Conservation (phyloP, 345 rosid genomes). For the Nasturtium officinale region DNA sequence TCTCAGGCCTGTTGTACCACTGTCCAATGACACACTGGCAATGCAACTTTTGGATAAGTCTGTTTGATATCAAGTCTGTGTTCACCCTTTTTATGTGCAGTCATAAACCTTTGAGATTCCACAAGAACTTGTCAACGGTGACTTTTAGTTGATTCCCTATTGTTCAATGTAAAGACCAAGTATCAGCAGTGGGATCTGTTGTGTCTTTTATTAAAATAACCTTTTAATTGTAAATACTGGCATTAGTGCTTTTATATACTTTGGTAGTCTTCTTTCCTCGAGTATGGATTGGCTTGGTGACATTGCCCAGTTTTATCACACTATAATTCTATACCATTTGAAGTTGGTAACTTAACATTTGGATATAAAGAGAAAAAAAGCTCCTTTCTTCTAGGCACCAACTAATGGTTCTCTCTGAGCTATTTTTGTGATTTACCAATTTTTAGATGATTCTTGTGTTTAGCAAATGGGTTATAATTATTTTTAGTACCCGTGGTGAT, state of each 20-base stretch:
- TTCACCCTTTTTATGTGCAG: neutral
- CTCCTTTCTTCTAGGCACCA: slow-evolving; percentile 4
- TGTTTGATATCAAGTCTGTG: slow-evolving; percentile 34
- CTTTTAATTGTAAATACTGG: slow-evolving; percentile 14
- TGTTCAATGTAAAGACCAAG: slow-evolving; percentile 28
- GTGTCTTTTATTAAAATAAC: slow-evolving; percentile 1
- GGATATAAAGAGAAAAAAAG: neutral
- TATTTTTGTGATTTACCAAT: slow-evolving; percentile 3
- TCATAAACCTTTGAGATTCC: slow-evolving; percentile 25
- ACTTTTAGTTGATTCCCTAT: slow-evolving; percentile 32
- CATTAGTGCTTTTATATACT: slow-evolving; percentile 23
- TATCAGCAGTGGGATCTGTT: slow-evolving; percentile 16
- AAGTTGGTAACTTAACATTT: slow-evolving; percentile 15
- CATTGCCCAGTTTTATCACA: slow-evolving; percentile 9
- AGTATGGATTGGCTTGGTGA: slow-evolving; percentile 3
- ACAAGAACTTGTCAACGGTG: slow-evolving; percentile 33
- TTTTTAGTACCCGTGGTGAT: slow-evolving; percentile 19
- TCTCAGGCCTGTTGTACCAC: slow-evolving; percentile 39
- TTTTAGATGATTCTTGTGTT: slow-evolving; percentile 25
- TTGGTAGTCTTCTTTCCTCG: slow-evolving; percentile 20
- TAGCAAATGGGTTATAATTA: slow-evolving; percentile 9
- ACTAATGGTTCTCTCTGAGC: neutral
- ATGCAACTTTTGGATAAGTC: slow-evolving; percentile 32
- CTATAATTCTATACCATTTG: slow-evolving; percentile 9
- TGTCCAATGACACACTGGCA: slow-evolving; percentile 36